Conservation (phyloP, 2,329 filamentous ascomycete species). For the Fusarium sororula region DNA sequence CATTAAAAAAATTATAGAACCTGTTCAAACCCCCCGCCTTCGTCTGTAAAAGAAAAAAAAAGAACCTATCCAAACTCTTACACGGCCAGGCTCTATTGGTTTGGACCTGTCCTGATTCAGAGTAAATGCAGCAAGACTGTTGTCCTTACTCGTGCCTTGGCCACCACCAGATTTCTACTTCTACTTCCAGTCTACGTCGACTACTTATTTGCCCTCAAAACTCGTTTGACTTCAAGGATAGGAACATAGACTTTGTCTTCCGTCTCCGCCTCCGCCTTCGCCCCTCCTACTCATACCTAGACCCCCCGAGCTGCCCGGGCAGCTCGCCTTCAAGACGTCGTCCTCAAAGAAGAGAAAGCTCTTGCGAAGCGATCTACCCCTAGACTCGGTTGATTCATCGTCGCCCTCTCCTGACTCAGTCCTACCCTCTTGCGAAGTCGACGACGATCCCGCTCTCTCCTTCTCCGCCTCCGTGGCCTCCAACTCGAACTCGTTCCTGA, state of each 20-base stretch:
- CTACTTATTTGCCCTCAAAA: background rate
- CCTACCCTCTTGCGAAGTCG: slow-evolving; percentile 63
- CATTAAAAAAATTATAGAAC: slow-evolving; percentile 24
- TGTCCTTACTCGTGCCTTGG: slow-evolving; percentile 28
- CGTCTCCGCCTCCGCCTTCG: slow-evolving; percentile 23
- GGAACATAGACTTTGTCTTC: slow-evolving; percentile 19
- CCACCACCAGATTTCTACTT: slow-evolving; percentile 6
- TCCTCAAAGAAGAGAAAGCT: slow-evolving; percentile 79
- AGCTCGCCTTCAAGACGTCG: slow-evolving; percentile 78
- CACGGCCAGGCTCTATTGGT: slow-evolving; percentile 19
- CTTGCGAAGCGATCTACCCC: slow-evolving; percentile 55
- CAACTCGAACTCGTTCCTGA: slow-evolving; percentile 53
- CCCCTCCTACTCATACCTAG: slow-evolving; percentile 24
- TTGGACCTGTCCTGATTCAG: slow-evolving; percentile 14
- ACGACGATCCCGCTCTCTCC: slow-evolving; percentile 60
- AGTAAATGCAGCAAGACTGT: slow-evolving; percentile 32
- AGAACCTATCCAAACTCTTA: background rate
- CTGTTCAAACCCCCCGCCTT: slow-evolving; percentile 6
- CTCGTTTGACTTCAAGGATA: slow-evolving; percentile 5
- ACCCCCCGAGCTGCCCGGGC: slow-evolving; percentile 65
- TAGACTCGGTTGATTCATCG: slow-evolving; percentile 49
- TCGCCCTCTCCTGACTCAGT: slow-evolving; percentile 56
- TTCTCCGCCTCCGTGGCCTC: slow-evolving; percentile 56
- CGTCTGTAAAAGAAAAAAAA: background rate
- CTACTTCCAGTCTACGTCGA: background rate